phyloP scores from a whole-genome alignment of 176 grass and related monocot genomes.

The Tuctoria greenei region DNA sequence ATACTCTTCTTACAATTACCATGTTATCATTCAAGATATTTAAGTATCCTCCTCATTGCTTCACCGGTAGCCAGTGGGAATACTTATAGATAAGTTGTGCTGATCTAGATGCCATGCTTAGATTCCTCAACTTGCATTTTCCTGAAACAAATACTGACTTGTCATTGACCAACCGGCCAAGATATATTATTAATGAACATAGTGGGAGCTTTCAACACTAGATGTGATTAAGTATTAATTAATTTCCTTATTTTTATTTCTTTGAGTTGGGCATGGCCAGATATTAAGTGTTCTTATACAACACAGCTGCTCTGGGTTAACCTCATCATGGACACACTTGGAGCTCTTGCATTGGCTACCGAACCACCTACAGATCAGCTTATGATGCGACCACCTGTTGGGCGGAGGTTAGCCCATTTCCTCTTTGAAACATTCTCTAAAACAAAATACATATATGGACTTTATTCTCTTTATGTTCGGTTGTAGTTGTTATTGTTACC shows the following conservation, averaged over 20 bases:
- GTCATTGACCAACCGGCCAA: background rate
- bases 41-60: background rate
- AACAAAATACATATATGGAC: slow-evolving; percentile 12
- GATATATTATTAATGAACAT: slow-evolving; percentile 8
- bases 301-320: slow-evolving; percentile 97
- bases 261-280: background rate
- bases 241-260: background rate
- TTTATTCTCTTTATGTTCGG: slow-evolving; percentile 3
- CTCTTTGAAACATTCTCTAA: slow-evolving; percentile 27
- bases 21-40: background rate
- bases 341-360: slow-evolving; percentile 94
- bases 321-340: slow-evolving; percentile 99
- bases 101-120: background rate
- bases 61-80: slow-evolving; percentile 16
- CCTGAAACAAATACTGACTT: slow-evolving; percentile 16
- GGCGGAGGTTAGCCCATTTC: slow-evolving; percentile 55
- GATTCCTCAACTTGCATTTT: background rate
- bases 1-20: slow-evolving; percentile 14
- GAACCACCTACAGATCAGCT: slow-evolving; percentile 89
- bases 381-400: slow-evolving; percentile 77
- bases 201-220: no score
- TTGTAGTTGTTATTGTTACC: background rate
- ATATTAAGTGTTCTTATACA: slow-evolving; percentile 33
- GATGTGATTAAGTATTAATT: background rate
- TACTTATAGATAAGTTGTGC: slow-evolving; percentile 3